Evolutionary conservation across 257 asterid species (phyloP), one percentile per base, ranked within the genome.

Genomic region (Solanum megistacrolobum): DNA sequence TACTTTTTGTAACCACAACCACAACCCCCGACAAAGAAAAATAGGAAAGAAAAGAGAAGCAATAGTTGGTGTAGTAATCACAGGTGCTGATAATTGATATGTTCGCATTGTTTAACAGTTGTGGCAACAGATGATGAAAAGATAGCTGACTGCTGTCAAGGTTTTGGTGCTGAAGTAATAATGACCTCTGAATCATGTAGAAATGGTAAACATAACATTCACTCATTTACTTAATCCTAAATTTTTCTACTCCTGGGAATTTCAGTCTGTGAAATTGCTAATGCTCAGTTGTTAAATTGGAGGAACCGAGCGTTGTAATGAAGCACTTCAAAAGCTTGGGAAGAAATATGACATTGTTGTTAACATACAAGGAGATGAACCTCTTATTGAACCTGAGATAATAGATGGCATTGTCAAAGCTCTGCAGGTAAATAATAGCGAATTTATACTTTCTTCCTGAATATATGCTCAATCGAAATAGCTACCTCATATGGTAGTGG

Each of bases 311-410:
- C 93, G 98, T 16, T 95, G 98, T 89, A 94, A 92, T 31, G 98
- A 97, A 92, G 97, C 98, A 7, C 95, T 94, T 90, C 90, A 91
- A 88, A 97, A 93, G 92, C 92, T 97, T 23, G 92, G 90, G 11
- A 92, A 93, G 89, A 86, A 93, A 88, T 97, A 95, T 38, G 98
- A 97, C 83, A 92, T 95, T 86, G 96, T 95, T 73, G 98, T 95
- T 76, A 97, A 97, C 88, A 97, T 97, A 91, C 98, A 97, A 89
- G 98, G 99, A 23, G 99, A 97, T 89, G 98, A 97, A 86, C 99
- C 99, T 35, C 98, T 97, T 88, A 92, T 96, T 65, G 99, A 97
- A 88, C 98, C 98, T 82, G 98, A 94, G 87, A 93, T 94, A 60
- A 95, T 95, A 38, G 98, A 97, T 87, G 96, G 98, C 78, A 94